Evolutionary conservation across 805 yeast species (phyloP).

Genomic region (Myxozyma geophila): DNA sequence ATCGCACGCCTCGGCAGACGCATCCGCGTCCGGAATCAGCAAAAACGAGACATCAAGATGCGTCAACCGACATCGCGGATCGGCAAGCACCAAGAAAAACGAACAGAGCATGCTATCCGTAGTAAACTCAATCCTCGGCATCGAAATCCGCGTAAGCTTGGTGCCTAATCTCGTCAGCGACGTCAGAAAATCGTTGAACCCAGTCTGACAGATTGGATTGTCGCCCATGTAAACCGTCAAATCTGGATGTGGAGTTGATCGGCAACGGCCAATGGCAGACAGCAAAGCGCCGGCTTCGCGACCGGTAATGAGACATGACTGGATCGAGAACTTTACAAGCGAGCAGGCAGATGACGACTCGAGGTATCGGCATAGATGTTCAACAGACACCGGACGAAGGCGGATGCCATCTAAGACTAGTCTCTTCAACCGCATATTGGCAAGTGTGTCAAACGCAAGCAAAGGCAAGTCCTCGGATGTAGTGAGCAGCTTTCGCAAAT

Average conservation of each 20-base stretch:
- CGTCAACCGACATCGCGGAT: constrained; percentile 29
- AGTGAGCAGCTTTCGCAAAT: constrained; percentile 25
- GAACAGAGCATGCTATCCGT: constrained; percentile 31
- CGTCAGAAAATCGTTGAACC: constrained; percentile 25
- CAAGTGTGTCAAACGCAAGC: constrained; percentile 32
- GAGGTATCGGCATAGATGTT: constrained; percentile 28
- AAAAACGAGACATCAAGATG: constrained; percentile 37
- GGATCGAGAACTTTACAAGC: constrained; percentile 35
- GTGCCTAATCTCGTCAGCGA: constrained; percentile 15
- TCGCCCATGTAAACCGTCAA: constrained; percentile 36
- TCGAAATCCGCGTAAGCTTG: constrained; percentile 28
- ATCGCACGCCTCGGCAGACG: constrained; percentile 36
- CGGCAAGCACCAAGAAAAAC: constrained; percentile 28
- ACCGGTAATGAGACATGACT: constrained; percentile 38
- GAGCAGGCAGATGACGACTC: constrained; percentile 19
- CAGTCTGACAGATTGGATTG: constrained; percentile 30
- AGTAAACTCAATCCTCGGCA: constrained; percentile 36
- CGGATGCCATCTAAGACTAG: constrained; percentile 37
- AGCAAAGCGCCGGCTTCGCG: constrained; percentile 29
- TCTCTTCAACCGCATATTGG: constrained; percentile 31
- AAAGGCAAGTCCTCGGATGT: constrained; percentile 36
- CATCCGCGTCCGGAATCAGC: constrained; percentile 39
- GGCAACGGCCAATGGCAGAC: constrained; percentile 30
- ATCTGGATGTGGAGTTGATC: constrained; percentile 22
- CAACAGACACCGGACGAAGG: constrained; percentile 31